Evolutionary conservation across 2,329 filamentous ascomycete genomes (phyloP), one percentile per base, ranked within the genome.

Genomic region (Fusarium chuoi): DNA sequence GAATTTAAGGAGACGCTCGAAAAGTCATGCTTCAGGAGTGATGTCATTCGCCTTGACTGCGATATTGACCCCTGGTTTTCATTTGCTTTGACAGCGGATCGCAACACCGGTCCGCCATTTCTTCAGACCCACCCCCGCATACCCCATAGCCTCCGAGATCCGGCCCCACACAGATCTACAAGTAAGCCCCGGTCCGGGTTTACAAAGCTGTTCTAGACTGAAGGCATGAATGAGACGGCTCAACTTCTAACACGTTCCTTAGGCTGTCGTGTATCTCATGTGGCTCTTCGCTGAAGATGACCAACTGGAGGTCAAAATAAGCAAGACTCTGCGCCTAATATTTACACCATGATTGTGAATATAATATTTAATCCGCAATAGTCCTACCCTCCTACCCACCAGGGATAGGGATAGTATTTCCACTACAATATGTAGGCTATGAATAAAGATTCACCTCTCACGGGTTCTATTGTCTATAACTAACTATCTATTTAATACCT

Each of bases 91-190:
- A 57, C 48, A 54, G 51, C 60, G 44, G 65, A 65, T 65, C 51
- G 39, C 44, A 44, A 49, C 59, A 57, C 67, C 60, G 54, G 68
- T 45, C 55, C 49, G 35, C 28, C 8, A 30, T 24, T 30, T 63
- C 24, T 63, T 28, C 38, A 20, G 41, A 28, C 14, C 63, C 63
- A 38, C 48, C 63, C 63, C 42, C 60, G 41, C 60, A 57, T 46
- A 39, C 13, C n/a, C 30, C 35, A 33, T 30, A n/a, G 20, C 26
- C 49, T 58, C 56, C 42, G 51, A 38, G 18, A 33, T 42, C 51
- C 68, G 51, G 68, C 56, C 62, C 62, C 67, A 66, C 55, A 46
- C 36, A 52, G 38, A 61, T 49, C 49, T 56, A 36, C 24, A 35
- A 26, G 28, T 41, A 49, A 28, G n/a, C 35, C 26, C 65, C 54